phyloP scores from a whole-genome alignment of 371 early-diverging fungal genomes.

The Dinochytrium kinnereticum region DNA sequence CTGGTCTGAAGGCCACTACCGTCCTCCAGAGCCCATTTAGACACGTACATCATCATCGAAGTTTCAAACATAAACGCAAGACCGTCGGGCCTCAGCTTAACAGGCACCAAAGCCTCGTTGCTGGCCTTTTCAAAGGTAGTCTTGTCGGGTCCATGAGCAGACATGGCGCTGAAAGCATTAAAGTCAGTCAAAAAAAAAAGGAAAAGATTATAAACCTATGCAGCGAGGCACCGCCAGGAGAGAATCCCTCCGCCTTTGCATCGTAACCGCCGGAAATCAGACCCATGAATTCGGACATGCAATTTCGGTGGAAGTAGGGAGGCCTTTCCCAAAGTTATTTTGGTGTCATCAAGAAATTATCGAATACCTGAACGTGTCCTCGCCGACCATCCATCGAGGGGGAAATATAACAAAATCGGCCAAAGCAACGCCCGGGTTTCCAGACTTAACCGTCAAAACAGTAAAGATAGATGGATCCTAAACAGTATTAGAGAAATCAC shows the following conservation, averaged over 20 bases:
- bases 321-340: conserved; percentile 75
- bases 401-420: conserved; percentile 98
- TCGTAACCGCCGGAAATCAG: conserved; percentile 91
- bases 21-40: conserved; percentile 82
- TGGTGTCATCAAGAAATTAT: not conserved
- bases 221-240: conserved; percentile 90
- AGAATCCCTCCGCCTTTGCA: conserved; percentile 87
- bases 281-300: conserved; percentile 95
- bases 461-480: conserved; percentile 95
- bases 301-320: conserved; percentile 95
- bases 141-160: conserved; percentile 94
- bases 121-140: conserved; percentile 80
- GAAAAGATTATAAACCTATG: conserved; percentile 35
- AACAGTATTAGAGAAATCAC: not conserved
- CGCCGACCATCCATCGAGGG: conserved; percentile 94
- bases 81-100: conserved; percentile 72
- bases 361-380: conserved; percentile 66
- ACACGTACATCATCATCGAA: conserved; percentile 76
- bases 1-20: conserved; percentile 47
- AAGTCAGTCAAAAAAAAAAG: conserved; percentile 31
- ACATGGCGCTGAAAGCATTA: conserved; percentile 74
- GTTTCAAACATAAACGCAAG: conserved; percentile 98
- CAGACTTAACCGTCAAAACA: conserved; percentile 89
- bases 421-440: conserved; percentile 85
- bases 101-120: conserved; percentile 74